These are phyloP conservation scores for Dipodascus albidus DNA, from an alignment of 805 yeast species.

Conservation along the genomic window DNA sequence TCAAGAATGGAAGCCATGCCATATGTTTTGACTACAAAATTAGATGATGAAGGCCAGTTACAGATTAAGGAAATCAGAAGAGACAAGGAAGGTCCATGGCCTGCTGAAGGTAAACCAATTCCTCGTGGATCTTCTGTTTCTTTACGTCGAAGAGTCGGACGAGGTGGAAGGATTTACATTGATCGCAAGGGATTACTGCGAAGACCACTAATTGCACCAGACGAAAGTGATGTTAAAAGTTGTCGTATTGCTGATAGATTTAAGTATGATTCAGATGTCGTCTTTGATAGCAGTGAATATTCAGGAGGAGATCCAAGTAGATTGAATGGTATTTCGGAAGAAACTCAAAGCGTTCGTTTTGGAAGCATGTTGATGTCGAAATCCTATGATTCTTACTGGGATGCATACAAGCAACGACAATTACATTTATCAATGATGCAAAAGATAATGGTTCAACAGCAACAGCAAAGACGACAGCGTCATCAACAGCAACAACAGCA, in stretches of 20 bases:
- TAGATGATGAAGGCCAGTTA: slow-evolving; percentile 13
- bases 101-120: slow-evolving; percentile 12
- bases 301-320: slow-evolving; percentile 70
- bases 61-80: slow-evolving; percentile 7
- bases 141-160: slow-evolving; percentile 64
- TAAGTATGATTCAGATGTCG: slow-evolving; percentile 52
- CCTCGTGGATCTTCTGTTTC: slow-evolving; percentile 20
- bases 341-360: slow-evolving; percentile 81
- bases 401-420: slow-evolving; percentile 63
- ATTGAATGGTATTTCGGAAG: slow-evolving; percentile 71
- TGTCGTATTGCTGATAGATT: slow-evolving; percentile 39
- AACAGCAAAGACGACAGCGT: slow-evolving; percentile 23
- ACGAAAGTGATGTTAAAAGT: slow-evolving; percentile 11
- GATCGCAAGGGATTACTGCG: slow-evolving; percentile 55
- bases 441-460: slow-evolving; percentile 29
- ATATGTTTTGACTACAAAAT: slow-evolving; percentile 10
- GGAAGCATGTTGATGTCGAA: slow-evolving; percentile 85
- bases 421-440: slow-evolving; percentile 34
- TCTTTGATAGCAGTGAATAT: slow-evolving; percentile 35
- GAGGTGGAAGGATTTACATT: slow-evolving; percentile 56
- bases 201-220: slow-evolving; percentile 18
- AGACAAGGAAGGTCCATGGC: slow-evolving; percentile 13
- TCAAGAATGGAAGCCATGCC: slow-evolving; percentile 18
- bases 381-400: slow-evolving; percentile 68
- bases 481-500: slow-evolving; percentile 24